Base-by-base conservation (phyloP, 257 asterid species). In the Penstemon eatonii region DNA sequence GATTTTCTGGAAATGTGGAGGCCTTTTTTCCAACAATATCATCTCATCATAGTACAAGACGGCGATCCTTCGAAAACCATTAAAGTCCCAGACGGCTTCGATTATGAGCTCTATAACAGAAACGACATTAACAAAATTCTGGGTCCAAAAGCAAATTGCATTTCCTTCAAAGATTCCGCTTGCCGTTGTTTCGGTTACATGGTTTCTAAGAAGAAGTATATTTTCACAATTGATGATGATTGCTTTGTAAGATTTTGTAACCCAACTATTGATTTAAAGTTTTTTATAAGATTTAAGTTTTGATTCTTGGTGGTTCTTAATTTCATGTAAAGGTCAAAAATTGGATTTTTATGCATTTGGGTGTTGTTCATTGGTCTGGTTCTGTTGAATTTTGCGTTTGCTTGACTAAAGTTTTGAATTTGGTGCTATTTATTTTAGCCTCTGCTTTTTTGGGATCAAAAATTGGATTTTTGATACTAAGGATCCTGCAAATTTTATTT, bases 211-310 rank as follows among this genome's bases (percentile, higher is more conserved):
- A 81, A 81, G 79, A 78, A 81, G 80, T 81, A 81, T 61, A 76
- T 81, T 64, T 81, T 72, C 80, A 81, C 86, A 68, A 82, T 82
- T 11, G 86, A 82, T 19, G 86, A 78, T 58, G 84, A 82, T 56
- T 81, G 86, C 76, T 81, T 75, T 38, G 83, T 75, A 72, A 75
- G 86, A 37, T 66, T 71, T 18, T 39, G 0, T 42, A 1, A n/a
- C 56, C 56, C 67, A 4, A 4, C 33, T 52, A 25, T 38, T 7
- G 12, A 25, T 25, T 25, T 25, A 25, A 25, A 5, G 38, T 44
- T 39, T 12, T 8, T 49, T 49, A 0, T 49, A 2, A 3, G 15
- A 33, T 52, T 51, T 5, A 11, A 39, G 40, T 37, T 46, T 55
- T 60, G 45, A 10, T 8, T 19, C 7, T 5, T 12, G 39, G 38